Conservation (phyloP, 2,329 filamentous ascomycete species). For the Fusarium decemcellulare region DNA sequence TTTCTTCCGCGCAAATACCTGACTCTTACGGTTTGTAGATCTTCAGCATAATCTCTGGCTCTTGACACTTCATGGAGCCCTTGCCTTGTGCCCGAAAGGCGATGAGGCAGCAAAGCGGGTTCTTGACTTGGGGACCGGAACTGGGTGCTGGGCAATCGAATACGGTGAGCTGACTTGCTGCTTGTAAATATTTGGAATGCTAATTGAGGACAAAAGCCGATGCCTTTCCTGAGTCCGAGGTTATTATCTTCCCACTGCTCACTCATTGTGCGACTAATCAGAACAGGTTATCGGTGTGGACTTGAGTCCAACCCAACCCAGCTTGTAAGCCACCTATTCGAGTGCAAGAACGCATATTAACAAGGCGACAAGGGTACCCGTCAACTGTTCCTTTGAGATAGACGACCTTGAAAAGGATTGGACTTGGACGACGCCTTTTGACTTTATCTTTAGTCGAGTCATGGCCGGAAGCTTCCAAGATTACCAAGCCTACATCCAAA, state of each 20-base stretch:
- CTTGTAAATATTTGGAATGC: background rate
- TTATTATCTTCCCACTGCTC: background rate
- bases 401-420: conserved; percentile 20
- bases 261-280: background rate
- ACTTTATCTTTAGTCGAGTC: background rate
- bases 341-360: background rate
- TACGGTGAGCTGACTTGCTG: background rate
- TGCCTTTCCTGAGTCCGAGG: background rate
- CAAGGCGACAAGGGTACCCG: background rate
- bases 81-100: conserved; percentile 15
- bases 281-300: conserved; percentile 21
- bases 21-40: background rate
- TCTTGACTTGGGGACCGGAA: conserved; percentile 18
- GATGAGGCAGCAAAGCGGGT: conserved; percentile 11
- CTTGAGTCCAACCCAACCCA: conserved; percentile 18
- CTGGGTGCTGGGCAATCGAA: conserved; percentile 29
- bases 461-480: background rate
- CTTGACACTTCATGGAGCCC: conserved; percentile 2
- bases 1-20: background rate
- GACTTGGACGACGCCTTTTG: background rate
- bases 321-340: background rate
- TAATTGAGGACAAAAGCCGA: background rate
- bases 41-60: conserved; percentile 15
- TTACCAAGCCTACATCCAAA: background rate
- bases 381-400: conserved; percentile 18